These are phyloP conservation scores for Xanthoceras sorbifolium DNA, from an alignment of 345 rosid species.

Conservation along the genomic window DNA sequence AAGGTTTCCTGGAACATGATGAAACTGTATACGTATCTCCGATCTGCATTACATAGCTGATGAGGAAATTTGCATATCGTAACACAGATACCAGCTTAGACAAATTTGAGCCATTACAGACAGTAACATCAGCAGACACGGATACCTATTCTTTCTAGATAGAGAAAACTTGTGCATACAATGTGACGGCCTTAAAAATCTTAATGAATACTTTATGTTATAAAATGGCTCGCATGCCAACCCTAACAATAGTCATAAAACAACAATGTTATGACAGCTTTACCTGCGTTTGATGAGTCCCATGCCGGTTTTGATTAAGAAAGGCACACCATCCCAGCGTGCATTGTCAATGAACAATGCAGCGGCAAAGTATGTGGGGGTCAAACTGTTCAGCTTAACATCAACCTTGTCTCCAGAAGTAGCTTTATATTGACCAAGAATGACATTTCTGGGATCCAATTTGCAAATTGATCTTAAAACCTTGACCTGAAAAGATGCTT, in stretches of 20 bases:
- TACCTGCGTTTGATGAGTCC: conserved; percentile 81
- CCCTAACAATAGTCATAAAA: neutral
- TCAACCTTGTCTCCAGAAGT: conserved; percentile 43
- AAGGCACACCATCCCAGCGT: conserved; percentile 89
- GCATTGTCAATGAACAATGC: conserved; percentile 78
- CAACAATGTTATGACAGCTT: neutral
- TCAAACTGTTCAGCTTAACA: conserved; percentile 36
- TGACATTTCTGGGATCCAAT: conserved; percentile 54
- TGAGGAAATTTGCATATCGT: conserved; percentile 1
- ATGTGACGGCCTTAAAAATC: neutral
- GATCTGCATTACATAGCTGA: conserved; percentile 41
- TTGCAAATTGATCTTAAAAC: conserved; percentile 64
- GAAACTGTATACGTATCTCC: conserved; percentile 75
- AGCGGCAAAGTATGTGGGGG: conserved; percentile 70
- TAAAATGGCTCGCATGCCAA: too few species aligned
- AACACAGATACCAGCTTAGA: neutral
- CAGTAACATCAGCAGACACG: neutral
- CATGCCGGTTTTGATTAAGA: conserved; percentile 63
- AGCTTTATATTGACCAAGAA: conserved; percentile 76
- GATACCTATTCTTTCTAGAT: neutral
- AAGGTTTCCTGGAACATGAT: conserved; percentile 66
- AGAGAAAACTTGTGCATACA: conserved; percentile 1
- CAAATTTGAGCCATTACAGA: neutral
- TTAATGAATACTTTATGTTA: neutral
- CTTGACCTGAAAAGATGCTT: conserved; percentile 55